These are phyloP conservation scores for Cyclotella baltica DNA, from an alignment of 108 stramenopile species.

Conservation along the genomic window DNA sequence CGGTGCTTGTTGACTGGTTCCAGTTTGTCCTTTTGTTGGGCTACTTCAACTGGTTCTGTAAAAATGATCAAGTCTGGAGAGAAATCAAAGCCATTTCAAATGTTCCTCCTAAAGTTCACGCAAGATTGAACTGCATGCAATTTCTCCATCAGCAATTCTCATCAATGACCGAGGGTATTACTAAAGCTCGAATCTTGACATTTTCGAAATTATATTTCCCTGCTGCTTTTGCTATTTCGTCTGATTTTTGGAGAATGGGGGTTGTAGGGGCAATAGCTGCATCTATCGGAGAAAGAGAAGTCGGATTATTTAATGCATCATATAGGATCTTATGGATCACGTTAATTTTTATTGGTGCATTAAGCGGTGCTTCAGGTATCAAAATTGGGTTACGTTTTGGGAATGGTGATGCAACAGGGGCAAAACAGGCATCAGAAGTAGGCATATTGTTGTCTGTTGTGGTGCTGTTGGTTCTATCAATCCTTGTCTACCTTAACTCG, in stretches of 20 bases:
- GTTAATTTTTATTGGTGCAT: slow-evolving; percentile 68
- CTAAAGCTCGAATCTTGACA: slow-evolving; percentile 60
- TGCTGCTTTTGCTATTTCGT: slow-evolving; percentile 68
- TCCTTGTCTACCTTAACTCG: slow-evolving; percentile 55
- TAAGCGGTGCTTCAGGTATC: slow-evolving; percentile 60
- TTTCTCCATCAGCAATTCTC: background rate
- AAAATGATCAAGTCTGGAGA: slow-evolving; percentile 63
- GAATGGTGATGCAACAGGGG: slow-evolving; percentile 57
- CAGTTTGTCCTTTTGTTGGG: slow-evolving; percentile 55
- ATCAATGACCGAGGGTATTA: slow-evolving; percentile 59
- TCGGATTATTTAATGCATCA: slow-evolving; percentile 88
- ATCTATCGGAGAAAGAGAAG: slow-evolving; percentile 68
- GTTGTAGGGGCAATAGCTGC: slow-evolving; percentile 80
- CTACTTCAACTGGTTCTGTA: slow-evolving; percentile 52
- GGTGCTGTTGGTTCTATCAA: slow-evolving; percentile 50
- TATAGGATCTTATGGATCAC: slow-evolving; percentile 92
- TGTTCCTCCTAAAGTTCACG: background rate
- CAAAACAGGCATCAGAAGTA: slow-evolving; percentile 65
- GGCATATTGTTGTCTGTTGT: slow-evolving; percentile 56
- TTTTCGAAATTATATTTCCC: slow-evolving; percentile 79
- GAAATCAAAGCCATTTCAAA: slow-evolving; percentile 34
- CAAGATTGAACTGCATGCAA: background rate
- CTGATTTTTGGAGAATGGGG: slow-evolving; percentile 87
- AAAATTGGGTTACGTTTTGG: slow-evolving; percentile 54
- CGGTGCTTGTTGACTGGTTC: slow-evolving; percentile 65